Base-by-base conservation (phyloP, 2,329 filamentous ascomycete genomes). In the Phialocephala subalpina region DNA sequence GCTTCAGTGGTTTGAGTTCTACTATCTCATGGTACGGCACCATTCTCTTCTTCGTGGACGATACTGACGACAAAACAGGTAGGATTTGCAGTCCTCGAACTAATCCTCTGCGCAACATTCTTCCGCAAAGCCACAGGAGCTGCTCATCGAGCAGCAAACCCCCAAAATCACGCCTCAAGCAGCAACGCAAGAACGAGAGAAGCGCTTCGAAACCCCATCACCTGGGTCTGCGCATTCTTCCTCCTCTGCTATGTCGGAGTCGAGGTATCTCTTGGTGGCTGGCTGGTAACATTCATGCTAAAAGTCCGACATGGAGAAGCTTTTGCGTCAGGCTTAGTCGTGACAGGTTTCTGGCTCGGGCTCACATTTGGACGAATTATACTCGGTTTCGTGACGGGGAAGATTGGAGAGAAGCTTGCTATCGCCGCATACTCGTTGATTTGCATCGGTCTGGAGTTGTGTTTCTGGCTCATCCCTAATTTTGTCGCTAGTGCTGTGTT, bases 281-380 rank as follows among this genome's bases (percentile, higher is more conserved):
- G 92, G 92, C 90, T 97, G 67, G 90, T 93, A 58, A 91, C 90
- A 0, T 96, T 97, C 76, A 96, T 97, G 91, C 35, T 40, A 3
- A 36, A 58, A 49, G 56, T 58, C 16, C 33, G 63, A 27, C 63
- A 62, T 27, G 63, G 63, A 20, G 55, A 65, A 33, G 40, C 52
- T 2, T 65, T 65, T n/a, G 58, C 40, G 11, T 65, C 63, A n/a
- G 63, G 63, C 35, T 35, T 65, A 9, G 63, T 65, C 9, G 63
- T 58, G 22, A 95, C 92, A 0, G 90, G 92, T 0, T 97, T 96
- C 80, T 97, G 93, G 93, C 84, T 93, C 29, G 93, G 93, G 0
- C 82, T 97, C 63, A 94, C 92, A 0, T 77, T 93, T 0, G 93
- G 93, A 0, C 83, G 93, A 1, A 81, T 96, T 1, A 77, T 90